phyloP scores from a whole-genome alignment of 1,284 basidiomycete genomes.

The Cryptococcus sp. region DNA sequence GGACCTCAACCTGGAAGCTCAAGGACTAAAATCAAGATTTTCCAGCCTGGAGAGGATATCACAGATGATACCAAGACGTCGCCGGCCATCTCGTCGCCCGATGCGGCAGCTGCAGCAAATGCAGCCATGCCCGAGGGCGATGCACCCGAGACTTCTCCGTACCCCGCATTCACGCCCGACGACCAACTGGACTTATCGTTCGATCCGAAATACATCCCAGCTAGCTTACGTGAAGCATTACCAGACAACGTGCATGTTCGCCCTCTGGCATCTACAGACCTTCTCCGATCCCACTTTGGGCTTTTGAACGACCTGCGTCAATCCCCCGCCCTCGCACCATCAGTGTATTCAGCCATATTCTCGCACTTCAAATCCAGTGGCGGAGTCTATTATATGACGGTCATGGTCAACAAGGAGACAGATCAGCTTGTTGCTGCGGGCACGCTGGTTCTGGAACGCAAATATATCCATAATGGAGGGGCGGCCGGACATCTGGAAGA shows the following conservation, averaged over 20 bases:
- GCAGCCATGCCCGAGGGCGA: background rate
- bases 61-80: background rate
- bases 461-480: constrained; percentile 81
- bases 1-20: constrained; percentile 35
- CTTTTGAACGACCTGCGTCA: constrained; percentile 79
- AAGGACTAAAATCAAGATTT: constrained; percentile 31
- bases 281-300: constrained; percentile 76
- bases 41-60: constrained; percentile 9
- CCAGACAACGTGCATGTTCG: constrained; percentile 66
- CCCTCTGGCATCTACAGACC: constrained; percentile 83
- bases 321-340: constrained; percentile 73
- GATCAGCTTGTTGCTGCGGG: constrained; percentile 85
- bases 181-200: constrained; percentile 73
- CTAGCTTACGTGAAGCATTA: constrained; percentile 25
- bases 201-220: constrained; percentile 63
- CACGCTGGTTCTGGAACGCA: constrained; percentile 83
- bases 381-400: constrained; percentile 78
- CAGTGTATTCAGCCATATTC: constrained; percentile 71
- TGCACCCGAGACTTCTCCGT: background rate
- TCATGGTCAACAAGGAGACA: constrained; percentile 72
- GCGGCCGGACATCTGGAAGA: constrained; percentile 93
- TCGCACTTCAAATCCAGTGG: constrained; percentile 54
- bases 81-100: background rate
- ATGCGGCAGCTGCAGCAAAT: background rate
- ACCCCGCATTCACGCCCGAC: constrained; percentile 63